Conservation (phyloP, 371 early-diverging fungal genomes). For the Smittium mucronatum region DNA sequence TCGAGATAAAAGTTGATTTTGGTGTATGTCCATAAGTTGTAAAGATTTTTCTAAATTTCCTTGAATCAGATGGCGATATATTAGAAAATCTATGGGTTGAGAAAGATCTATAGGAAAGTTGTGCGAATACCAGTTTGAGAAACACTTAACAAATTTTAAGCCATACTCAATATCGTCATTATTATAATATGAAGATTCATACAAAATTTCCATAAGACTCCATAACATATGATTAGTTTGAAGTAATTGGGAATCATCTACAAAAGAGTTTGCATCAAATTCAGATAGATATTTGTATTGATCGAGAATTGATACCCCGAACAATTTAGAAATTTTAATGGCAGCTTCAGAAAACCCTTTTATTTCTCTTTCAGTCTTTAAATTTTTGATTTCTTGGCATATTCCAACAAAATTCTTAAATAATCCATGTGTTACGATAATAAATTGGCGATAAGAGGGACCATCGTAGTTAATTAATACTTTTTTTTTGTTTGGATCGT, state of each 20-base stretch:
- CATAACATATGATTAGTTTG: neutral
- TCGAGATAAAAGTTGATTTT: neutral
- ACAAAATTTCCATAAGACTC: neutral
- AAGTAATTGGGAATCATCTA: neutral
- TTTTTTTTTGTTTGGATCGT: neutral
- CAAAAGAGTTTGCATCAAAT: neutral
- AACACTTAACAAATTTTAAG: neutral
- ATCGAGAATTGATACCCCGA: neutral
- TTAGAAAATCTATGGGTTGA: neutral
- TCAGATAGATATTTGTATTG: neutral
- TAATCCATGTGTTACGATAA: neutral
- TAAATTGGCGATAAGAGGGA: neutral
- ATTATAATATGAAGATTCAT: neutral
- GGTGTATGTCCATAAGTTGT: neutral
- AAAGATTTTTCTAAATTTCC: neutral
- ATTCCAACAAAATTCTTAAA: neutral
- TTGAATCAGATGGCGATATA: neutral
- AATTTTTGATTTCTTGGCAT: neutral
- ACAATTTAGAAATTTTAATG: neutral
- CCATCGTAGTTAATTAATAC: neutral
- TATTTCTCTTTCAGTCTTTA: neutral
- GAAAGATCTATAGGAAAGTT: neutral
- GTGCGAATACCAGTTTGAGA: neutral
- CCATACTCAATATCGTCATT: neutral
- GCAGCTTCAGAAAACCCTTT: neutral